Conservation (phyloP, 2,329 filamentous ascomycete genomes). For the Paraphoma chrysanthemicola region DNA sequence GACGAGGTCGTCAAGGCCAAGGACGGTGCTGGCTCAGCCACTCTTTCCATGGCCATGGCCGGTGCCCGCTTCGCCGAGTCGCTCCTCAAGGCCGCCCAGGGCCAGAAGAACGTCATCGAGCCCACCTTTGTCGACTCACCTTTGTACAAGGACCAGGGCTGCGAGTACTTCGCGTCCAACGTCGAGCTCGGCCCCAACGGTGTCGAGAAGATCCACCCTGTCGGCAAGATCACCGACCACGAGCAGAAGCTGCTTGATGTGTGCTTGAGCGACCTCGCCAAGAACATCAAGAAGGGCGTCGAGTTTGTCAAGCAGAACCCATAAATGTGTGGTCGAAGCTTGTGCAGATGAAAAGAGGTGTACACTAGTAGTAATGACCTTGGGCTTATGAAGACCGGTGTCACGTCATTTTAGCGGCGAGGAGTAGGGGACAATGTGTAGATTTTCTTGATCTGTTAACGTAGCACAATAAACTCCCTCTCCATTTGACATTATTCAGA, state of each 20-base stretch:
- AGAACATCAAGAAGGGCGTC: conserved; percentile 93
- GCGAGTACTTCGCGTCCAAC: conserved; percentile 95
- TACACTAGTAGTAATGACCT: conserved; percentile 41
- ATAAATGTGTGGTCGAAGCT: conserved; percentile 20
- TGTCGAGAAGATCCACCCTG: conserved; percentile 88
- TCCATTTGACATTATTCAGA: conserved; percentile 6
- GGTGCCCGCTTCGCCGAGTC: conserved; percentile 87
- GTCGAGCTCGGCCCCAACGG: conserved; percentile 97
- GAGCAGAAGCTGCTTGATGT: conserved; percentile 92
- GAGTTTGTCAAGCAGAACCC: conserved; percentile 69
- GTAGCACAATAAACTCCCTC: conserved; percentile 26
- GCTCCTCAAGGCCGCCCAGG: conserved; percentile 88
- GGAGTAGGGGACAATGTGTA: conserved; percentile 20
- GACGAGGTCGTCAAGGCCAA: conserved; percentile 99
- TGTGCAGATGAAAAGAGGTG: conserved; percentile 15
- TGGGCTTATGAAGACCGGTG: conserved; percentile 20
- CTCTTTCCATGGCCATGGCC: conserved; percentile 98
- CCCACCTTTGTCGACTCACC: conserved; percentile 96
- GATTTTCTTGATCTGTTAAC: conserved; percentile 28
- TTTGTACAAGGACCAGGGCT: conserved; percentile 97
- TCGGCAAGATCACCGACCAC: conserved; percentile 82
- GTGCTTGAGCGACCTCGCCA: conserved; percentile 82
- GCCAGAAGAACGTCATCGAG: conserved; percentile 94
- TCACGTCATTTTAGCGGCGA: conserved; percentile 17
- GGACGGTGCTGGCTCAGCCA: conserved; percentile 95